Conservation (phyloP, 1,284 basidiomycete genomes). For the Boletus smithii region DNA sequence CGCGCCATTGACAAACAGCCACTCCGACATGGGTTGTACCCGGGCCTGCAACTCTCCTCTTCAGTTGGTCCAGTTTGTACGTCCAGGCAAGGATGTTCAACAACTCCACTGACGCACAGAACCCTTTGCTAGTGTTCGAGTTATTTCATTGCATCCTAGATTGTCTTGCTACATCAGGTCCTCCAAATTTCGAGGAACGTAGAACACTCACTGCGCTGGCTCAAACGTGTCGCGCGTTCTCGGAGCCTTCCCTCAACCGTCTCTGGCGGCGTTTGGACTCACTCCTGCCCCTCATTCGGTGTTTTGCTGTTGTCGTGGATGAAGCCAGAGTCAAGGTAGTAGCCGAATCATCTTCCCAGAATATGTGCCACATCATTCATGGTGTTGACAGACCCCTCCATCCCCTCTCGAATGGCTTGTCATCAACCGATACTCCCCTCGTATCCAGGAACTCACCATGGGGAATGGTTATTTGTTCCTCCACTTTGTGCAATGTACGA, state of each 20-base stretch:
- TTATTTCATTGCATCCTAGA: constrained; percentile 7
- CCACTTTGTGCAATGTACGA: neutral
- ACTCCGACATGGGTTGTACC: too few relatives aligned
- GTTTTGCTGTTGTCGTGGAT: neutral
- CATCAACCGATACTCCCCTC: neutral
- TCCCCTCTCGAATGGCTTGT: neutral
- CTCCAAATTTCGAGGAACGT: neutral
- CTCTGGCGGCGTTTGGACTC: constrained; percentile 8
- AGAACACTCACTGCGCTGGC: neutral
- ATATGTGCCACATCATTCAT: neutral
- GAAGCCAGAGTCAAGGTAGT: neutral
- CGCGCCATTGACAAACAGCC: too few relatives aligned
- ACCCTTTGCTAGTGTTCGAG: constrained; percentile 1
- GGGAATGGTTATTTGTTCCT: neutral
- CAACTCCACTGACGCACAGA: neutral
- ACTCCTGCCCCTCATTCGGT: constrained; percentile 3
- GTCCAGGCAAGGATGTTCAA: neutral
- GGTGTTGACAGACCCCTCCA: neutral
- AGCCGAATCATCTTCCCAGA: neutral
- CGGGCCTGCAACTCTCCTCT: too few relatives aligned
- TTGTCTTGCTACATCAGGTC: neutral
- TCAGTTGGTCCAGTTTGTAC: neutral
- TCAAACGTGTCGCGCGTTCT: constrained; percentile 4
- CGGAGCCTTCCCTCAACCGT: constrained; percentile 3
- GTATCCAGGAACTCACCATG: neutral